Conservation (phyloP, 768 basidiomycete genomes). For the Lactifluus echinatus region DNA sequence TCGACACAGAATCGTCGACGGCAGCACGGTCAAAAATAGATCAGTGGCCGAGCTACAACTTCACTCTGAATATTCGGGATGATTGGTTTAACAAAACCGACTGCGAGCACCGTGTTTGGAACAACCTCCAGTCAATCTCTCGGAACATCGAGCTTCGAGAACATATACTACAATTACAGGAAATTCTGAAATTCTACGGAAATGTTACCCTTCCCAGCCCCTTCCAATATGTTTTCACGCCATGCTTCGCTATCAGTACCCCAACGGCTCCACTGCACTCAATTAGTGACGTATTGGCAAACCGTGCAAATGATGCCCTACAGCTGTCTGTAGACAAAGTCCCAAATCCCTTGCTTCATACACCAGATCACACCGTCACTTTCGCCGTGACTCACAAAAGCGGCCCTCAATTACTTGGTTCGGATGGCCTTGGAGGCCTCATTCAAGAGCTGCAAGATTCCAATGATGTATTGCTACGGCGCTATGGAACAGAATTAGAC, state of each 20-base stretch:
- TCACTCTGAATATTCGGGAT: background rate
- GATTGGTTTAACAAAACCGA: background rate
- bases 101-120: background rate
- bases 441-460: background rate
- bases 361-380: no score
- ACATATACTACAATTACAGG: background rate
- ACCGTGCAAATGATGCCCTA: no score
- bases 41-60: background rate
- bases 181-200: background rate
- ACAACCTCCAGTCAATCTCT: background rate
- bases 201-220: no score
- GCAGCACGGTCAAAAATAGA: background rate
- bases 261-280: no score
- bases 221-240: no score
- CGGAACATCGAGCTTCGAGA: background rate
- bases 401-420: background rate
- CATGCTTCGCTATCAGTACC: no score
- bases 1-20: background rate
- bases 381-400: background rate
- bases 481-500: no score
- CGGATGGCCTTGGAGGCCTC: background rate
- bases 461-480: background rate
- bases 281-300: no score
- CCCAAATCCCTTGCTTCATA: no score
- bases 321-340: no score